A percentile compares a stretch with the other conserved stretches of the same genome.
These are phyloP conservation scores for Mariannaea elegans DNA, from an alignment of 2,329 filamentous ascomycete species.

Conservation along the genomic window DNA sequence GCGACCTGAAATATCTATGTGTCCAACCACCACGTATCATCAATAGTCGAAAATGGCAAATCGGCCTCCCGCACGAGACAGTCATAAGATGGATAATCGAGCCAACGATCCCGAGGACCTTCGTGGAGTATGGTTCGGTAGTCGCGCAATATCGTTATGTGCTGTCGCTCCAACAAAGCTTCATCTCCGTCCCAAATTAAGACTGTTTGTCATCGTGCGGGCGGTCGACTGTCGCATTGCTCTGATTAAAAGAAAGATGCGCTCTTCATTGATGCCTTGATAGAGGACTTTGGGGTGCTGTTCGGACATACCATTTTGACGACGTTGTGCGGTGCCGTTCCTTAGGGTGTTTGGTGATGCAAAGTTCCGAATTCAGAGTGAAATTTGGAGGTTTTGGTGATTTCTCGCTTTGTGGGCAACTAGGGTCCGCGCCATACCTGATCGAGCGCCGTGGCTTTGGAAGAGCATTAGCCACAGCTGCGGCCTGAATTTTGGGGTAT, in stretches of 20 bases:
- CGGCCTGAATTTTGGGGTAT: constrained; percentile 38
- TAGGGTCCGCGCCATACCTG: constrained; percentile 50
- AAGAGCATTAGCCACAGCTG: constrained; percentile 36
- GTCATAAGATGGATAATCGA: constrained; percentile 22
- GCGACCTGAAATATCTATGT: constrained; percentile 32
- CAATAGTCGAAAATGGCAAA: constrained; percentile 16
- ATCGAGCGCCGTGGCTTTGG: constrained; percentile 43
- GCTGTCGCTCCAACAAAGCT: constrained; percentile 31
- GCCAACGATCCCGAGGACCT: constrained; percentile 6
- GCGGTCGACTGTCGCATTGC: constrained; percentile 36
- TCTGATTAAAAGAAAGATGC: constrained; percentile 17
- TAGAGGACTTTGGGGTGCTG: constrained; percentile 30
- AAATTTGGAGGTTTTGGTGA: constrained; percentile 55
- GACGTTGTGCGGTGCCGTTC: constrained; percentile 55
- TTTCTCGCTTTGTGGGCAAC: constrained; percentile 56
- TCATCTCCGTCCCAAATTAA: constrained; percentile 36
- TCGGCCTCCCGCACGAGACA: constrained; percentile 31
- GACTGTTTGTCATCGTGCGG: constrained; percentile 45
- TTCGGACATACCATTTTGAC: constrained; percentile 58
- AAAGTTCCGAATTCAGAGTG: constrained; percentile 47
- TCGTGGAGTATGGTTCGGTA: constrained; percentile 27
- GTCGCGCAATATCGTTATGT: constrained; percentile 31
- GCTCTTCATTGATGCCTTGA: constrained; percentile 18
- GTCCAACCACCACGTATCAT: constrained; percentile 17
- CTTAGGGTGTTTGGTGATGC: constrained; percentile 54